Evolutionary conservation across 352 stramenopile genomes (phyloP).

Genomic region (Pythium aquatile): DNA sequence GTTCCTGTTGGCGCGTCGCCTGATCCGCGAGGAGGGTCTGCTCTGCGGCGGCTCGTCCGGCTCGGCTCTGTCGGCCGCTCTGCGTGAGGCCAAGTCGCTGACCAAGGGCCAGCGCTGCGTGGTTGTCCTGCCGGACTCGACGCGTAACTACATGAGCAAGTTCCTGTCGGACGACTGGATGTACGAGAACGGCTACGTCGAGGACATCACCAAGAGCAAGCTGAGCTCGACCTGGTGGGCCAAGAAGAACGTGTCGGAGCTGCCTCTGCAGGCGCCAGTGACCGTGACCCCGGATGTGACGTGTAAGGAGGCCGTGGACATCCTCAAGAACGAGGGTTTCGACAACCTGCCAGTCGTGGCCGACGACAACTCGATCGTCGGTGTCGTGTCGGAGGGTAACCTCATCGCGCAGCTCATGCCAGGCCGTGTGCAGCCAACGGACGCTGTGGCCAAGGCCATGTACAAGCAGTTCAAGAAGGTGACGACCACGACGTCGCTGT

Average conservation of each 20-base stretch:
- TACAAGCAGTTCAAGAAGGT: constrained; percentile 97
- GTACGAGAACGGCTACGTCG: constrained; percentile 84
- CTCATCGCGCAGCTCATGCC: constrained; percentile 91
- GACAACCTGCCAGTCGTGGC: constrained; percentile 78
- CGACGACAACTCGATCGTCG: constrained; percentile 89
- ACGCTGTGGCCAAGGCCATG: constrained; percentile 90
- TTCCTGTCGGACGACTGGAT: constrained; percentile 96
- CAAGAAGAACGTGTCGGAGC: constrained; percentile 89
- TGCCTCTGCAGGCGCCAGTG: constrained; percentile 87
- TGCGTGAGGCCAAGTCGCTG: constrained; percentile 88
- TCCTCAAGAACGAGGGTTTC: constrained; percentile 92
- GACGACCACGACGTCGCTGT: constrained; percentile 86
- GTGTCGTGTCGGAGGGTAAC: constrained; percentile 96
- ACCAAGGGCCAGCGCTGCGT: constrained; percentile 91
- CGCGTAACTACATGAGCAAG: constrained; percentile 99
- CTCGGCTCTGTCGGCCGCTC: constrained; percentile 80
- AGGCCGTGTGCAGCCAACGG: constrained; percentile 82
- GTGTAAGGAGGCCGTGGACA: constrained; percentile 93
- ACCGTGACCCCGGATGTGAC: constrained; percentile 90
- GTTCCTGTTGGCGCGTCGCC: constrained; percentile 90
- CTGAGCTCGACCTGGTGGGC: constrained; percentile 94
- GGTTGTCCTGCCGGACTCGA: constrained; percentile 94
- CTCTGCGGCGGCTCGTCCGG: constrained; percentile 94
- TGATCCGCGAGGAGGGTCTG: constrained; percentile 95
- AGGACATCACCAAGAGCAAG: constrained; percentile 68